Base-by-base conservation (phyloP, 345 rosid species). In the Noccaea bulbosa region DNA sequence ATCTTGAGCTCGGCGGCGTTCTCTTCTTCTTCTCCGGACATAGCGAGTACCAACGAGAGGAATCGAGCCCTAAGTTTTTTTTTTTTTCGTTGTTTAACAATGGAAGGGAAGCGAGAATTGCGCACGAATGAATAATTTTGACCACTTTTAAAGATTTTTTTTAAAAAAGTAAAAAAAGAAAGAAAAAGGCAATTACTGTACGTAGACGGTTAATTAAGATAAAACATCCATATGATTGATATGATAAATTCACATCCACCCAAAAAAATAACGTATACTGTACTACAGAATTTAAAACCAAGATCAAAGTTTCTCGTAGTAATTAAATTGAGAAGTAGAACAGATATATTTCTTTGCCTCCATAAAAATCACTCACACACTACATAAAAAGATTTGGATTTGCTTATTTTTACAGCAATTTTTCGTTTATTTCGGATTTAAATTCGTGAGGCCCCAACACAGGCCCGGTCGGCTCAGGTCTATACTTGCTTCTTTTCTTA, bases 1-100 rank as follows among this genome's bases (percentile, higher is more conserved):
- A 94, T 94, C 84, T 94, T 94, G 85, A 94, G 99, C 80, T 94
- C 97, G 4, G 99, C 87, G 30, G 99, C 97, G 65, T 94, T 94
- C 67, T 94, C 99, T 83, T 94, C 96, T 79, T 91, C 99, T 83
- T 91, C 97, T 35, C 90, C 93, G 4, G 97, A 89, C 99, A 94
- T 91, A 5, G 55, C 73, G 67, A 62, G 8, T 16, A 45, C 11
- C 5, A 50, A 52, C 37, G 45, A 67, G 20, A 45, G 4, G 51
- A 2, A 44, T 67, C 61, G 51, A 63, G 27, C 37, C 62, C 58
- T 73, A 59, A 61, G 37, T 51, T 11, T 11, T 8, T 7, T 43
- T 43, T 32, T 15, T 50, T 34, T 37, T n/a, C 17, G 52, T 27
- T 7, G 52, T 14, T 7, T 14, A 39, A 51, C 32, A 41, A 62